Evolutionary conservation across 1,139 yeast species (phyloP).

Genomic region (Kodamaea arcana): DNA sequence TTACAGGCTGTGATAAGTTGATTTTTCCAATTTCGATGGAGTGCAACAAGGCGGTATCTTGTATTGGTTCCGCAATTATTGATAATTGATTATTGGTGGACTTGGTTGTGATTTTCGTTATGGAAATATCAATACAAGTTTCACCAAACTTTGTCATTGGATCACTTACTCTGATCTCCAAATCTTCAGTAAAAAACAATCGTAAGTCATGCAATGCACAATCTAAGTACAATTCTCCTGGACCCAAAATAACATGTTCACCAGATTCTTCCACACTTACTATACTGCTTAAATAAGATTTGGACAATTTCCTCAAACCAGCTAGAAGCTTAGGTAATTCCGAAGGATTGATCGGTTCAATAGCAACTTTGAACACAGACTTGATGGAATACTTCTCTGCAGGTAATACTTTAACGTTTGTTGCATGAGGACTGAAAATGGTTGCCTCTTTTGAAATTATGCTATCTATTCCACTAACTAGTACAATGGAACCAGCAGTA

Average conservation of each 20-base stretch:
- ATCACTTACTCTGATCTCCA: conserved; percentile 79
- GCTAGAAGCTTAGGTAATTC: conserved; percentile 71
- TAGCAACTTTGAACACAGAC: conserved; percentile 74
- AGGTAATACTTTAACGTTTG: conserved; percentile 2
- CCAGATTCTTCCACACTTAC: conserved; percentile 85
- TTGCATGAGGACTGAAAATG: conserved; percentile 8
- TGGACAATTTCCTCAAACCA: conserved; percentile 60
- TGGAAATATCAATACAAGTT: conserved; percentile 65
- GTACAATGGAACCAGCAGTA: conserved; percentile 61
- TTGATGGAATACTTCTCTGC: conserved; percentile 3
- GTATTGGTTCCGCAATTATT: conserved; percentile 75
- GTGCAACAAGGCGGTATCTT: conserved; percentile 40
- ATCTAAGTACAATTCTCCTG: conserved; percentile 88
- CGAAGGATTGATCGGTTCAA: conserved; percentile 77
- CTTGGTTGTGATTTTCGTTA: conserved; percentile 58
- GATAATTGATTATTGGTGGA: conserved; percentile 60
- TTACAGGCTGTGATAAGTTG: conserved; percentile 31
- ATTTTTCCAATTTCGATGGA: conserved; percentile 58
- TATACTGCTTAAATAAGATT: conserved; percentile 61
- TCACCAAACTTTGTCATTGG: conserved; percentile 82
- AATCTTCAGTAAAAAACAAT: conserved; percentile 48
- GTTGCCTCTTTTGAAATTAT: conserved; percentile 54
- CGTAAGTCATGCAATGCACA: conserved; percentile 78
- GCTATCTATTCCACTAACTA: conserved; percentile 60
- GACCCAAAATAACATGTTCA: conserved; percentile 73